Percentiles rank a stretch among this genome's conserved stretches.
phyloP scores from a whole-genome alignment of 169 alveolate species.

The Theileria luwenshuni region DNA sequence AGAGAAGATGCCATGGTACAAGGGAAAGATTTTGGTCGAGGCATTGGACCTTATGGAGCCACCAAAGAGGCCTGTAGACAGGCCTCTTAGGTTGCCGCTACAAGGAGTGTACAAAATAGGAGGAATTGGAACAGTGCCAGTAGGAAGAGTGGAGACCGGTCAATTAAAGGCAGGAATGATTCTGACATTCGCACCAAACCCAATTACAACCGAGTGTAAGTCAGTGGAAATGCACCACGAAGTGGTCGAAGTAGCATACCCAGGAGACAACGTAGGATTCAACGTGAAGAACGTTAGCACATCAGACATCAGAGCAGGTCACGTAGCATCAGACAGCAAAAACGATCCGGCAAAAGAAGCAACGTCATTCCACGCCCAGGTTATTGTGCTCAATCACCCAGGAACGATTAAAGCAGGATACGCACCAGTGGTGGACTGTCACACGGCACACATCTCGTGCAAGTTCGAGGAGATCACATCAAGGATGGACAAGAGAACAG shows the following conservation, averaged over 20 bases:
- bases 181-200: conserved; percentile 93
- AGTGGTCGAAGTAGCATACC: conserved; percentile 93
- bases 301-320: conserved; percentile 94
- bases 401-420: conserved; percentile 96
- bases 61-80: conserved; percentile 96
- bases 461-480: conserved; percentile 91
- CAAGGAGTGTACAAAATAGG: conserved; percentile 98
- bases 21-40: conserved; percentile 94
- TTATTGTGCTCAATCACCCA: conserved; percentile 96
- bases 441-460: conserved; percentile 98
- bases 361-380: conserved; percentile 92
- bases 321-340: conserved; percentile 94
- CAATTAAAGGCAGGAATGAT: conserved; percentile 85
- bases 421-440: conserved; percentile 97
- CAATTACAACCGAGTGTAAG: conserved; percentile 94
- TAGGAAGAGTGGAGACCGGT: conserved; percentile 99
- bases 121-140: conserved; percentile 99
- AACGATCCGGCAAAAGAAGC: conserved; percentile 97
- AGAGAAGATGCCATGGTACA: conserved; percentile 96
- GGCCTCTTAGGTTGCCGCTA: conserved; percentile 96
- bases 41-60: conserved; percentile 95
- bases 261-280: conserved; percentile 99
- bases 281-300: conserved; percentile 94
- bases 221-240: conserved; percentile 99
- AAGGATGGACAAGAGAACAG: conserved; percentile 96